Evolutionary conservation across 2,329 filamentous ascomycete genomes (phyloP), one percentile per base, ranked within the genome.

Genomic region (Tolypocladium paradoxum): DNA sequence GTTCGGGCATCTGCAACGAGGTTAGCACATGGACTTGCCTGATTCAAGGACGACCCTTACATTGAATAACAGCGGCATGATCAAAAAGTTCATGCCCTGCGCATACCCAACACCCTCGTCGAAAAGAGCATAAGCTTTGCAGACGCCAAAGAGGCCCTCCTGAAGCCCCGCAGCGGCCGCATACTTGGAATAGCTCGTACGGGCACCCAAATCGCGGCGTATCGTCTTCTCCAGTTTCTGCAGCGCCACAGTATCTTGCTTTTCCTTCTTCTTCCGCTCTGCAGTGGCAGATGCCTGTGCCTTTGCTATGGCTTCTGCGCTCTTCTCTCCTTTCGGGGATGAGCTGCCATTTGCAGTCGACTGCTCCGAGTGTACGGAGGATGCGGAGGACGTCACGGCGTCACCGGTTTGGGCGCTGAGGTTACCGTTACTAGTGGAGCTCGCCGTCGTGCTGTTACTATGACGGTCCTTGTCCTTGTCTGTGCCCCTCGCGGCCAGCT

Each of bases 41-140:
- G 7, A 5, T 14, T 27, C 14, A 37, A 27, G 4, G 18, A 22
- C 4, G 37, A 31, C 16, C 68, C 84, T 76, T 72, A 88, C 85
- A 67, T 96, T 97, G 73, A 99, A 96, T 1, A 99, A 76, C 20
- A 99, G 70, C 27, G 95, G 93, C 90, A 97, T 97, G 49, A 90
- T 88, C 55, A 99, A 82, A 64, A 99, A 99, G 66, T 97, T 99
- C 88, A 99, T 96, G 65, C 93, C 93, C 69, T 99, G 93, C 0
- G 95, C 92, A 68, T 99, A 99, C 34, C 93, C 92, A 36, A 99
- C 93, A 8, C 79, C 87, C 64, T 96, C 90, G 64, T 99, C 93
- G 61, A 91, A 97, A 33, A 99, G 76, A 16, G 93, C 93, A 70
- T 99, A 99, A 2, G 93, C 91, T 70, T 97, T 99, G 75, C 93